Base-by-base conservation (phyloP, 352 stramenopile species). In the Globisporangium abappressorium region DNA sequence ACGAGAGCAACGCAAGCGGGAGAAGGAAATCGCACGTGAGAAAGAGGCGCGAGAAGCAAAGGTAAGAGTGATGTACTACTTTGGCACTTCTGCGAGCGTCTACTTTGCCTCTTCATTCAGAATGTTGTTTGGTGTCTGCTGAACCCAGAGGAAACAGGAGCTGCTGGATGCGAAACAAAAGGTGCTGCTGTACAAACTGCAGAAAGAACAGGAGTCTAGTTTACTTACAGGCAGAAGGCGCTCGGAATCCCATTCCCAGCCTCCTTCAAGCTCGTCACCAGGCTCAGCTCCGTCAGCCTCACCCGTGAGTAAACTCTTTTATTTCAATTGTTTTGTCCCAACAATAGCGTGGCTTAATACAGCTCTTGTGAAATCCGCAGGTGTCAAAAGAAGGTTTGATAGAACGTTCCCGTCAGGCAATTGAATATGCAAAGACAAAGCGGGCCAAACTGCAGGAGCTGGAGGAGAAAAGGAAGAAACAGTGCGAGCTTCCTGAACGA, bases 121-220 rank as follows among this genome's bases (percentile, higher is more conserved):
- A 5, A 24, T 28, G 15, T 30, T 38, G 20, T 51, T 63, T 11
- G 6, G 54, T 46, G 51, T 57, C 24, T 59, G 54, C 9, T 34
- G 6, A 46, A 28, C 14, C 65, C 60, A 87, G 80, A 66, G 74
- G 33, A 83, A 75, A 15, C 82, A 94, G 75, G 76, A 82, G 15
- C 73, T 81, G 26, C 58, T 93, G 5, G 80, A 90, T 47, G 81
- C 80, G n/a, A 94, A 94, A 47, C 84, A 94, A 65, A 86, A 93
- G 57, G 51, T 94, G 20, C 41, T 87, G 36, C 34, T 93, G 24
- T 92, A 93, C 67, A 92, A 89, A 49, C 66, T 92, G 14, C 74
- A 85, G n/a, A 91, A 91, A 65, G 83, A 94, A 30, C 74, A 94
- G 76, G 83, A 91, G 47, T 66, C 72, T 22, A 61, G 30, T 43